Percentiles rank a stretch among this genome's conserved stretches.
phyloP scores from a whole-genome alignment of 2,329 filamentous ascomycete species.

The Lachnellula hyalina region DNA sequence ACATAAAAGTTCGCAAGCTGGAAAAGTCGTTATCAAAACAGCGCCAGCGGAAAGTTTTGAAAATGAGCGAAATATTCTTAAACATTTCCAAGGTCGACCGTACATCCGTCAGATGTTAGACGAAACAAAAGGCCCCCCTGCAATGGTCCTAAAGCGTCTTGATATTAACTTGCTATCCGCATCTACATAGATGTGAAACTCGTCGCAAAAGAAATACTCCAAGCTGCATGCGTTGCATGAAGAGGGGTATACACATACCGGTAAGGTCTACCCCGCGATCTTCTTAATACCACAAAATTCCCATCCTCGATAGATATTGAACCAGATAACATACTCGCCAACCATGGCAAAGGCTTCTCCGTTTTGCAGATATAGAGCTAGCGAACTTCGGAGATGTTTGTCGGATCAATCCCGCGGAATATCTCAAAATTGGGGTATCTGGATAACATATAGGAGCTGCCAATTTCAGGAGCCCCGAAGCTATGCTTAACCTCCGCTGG shows the following conservation, averaged over 20 bases:
- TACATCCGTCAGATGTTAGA: conserved; percentile 22
- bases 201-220: conserved; percentile 20
- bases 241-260: conserved; percentile 22
- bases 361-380: conserved; percentile 33
- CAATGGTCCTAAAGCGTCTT: conserved; percentile 19
- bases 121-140: conserved; percentile 20
- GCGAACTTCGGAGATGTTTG: conserved; percentile 29
- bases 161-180: conserved; percentile 21
- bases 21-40: conserved; percentile 22
- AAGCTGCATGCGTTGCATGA: conserved; percentile 22
- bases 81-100: conserved; percentile 16
- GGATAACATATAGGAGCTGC: conserved; percentile 31
- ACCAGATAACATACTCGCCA: conserved; percentile 35
- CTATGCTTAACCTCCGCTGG: conserved; percentile 31
- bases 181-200: conserved; percentile 18
- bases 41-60: conserved; percentile 18
- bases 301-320: conserved; percentile 28
- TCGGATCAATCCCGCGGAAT: conserved; percentile 17
- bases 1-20: conserved; percentile 16
- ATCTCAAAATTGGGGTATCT: conserved; percentile 17
- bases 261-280: conserved; percentile 14
- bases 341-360: conserved; percentile 26
- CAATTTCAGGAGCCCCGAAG: conserved; percentile 36
- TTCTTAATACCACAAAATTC: conserved; percentile 11
- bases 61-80: conserved; percentile 23